Conservation (phyloP, 2,329 filamentous ascomycete genomes). For the Beauveria medogensis region DNA sequence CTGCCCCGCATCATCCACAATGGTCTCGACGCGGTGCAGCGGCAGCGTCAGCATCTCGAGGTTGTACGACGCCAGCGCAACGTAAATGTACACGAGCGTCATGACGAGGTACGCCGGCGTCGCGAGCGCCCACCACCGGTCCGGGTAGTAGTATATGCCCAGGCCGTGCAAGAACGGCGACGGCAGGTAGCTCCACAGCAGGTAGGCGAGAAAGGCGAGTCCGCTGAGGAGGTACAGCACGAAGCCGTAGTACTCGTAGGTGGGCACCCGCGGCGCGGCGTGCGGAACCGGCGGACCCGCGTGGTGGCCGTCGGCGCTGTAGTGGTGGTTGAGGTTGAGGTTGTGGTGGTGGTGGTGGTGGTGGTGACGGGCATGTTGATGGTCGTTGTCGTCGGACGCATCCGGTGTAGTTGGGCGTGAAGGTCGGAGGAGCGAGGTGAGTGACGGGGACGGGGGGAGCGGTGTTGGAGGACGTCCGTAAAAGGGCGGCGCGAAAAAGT, state of each 20-base stretch:
- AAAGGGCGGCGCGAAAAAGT: conserved; percentile 72
- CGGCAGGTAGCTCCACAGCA: conserved; percentile 83
- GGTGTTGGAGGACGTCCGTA: conserved; percentile 96
- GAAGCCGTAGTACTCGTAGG: conserved; percentile 99
- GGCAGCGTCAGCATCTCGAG: conserved; percentile 79
- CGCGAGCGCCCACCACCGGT: conserved; percentile 95
- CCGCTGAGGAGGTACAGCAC: conserved; percentile 88
- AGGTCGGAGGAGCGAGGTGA: conserved; percentile 84
- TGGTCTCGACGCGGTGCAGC: conserved; percentile 71
- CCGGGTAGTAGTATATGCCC: conserved; percentile 93
- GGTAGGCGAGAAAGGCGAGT: conserved; percentile 65
- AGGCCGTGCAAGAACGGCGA: conserved; percentile 86
- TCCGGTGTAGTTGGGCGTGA: conserved; percentile 92
- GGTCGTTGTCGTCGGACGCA: conserved; percentile 77
- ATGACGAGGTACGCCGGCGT: conserved; percentile 87
- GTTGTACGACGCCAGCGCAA: conserved; percentile 87
- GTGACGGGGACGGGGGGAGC: conserved; percentile 80
- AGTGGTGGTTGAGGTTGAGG: conserved; percentile 74
- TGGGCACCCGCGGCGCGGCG: conserved; percentile 89
- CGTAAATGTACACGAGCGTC: conserved; percentile 83
- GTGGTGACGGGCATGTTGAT: conserved; percentile 17
- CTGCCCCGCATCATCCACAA: conserved; percentile 85
- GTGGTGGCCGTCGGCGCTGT: conserved; percentile 31
- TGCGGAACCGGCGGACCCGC: conserved; percentile 64
- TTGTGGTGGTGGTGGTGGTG: conserved; percentile 55